These are phyloP conservation scores for Panaeolus papilionaceus DNA, from an alignment of 768 basidiomycete species.

Conservation along the genomic window DNA sequence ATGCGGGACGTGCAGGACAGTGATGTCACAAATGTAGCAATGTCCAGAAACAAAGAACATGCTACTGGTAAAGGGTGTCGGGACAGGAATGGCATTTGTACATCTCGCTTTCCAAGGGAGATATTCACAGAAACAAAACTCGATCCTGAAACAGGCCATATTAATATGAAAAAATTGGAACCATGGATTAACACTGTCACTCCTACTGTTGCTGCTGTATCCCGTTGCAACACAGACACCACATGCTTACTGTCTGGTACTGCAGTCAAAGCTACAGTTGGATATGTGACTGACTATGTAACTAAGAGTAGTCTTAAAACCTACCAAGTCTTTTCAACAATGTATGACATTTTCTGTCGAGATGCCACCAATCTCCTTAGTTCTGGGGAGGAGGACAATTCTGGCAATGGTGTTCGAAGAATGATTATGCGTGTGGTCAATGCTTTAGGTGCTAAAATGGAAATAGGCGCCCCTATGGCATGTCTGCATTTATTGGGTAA, in stretches of 20 bases:
- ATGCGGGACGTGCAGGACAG: too few species aligned
- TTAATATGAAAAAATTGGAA: constrained; percentile 41
- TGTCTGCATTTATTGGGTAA: constrained; percentile 39
- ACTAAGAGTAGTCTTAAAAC: constrained; percentile 47
- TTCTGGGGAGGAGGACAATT: too few species aligned
- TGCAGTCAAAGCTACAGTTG: constrained; percentile 43
- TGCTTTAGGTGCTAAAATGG: constrained; percentile 37
- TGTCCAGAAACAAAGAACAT: neutral
- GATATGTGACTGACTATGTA: constrained; percentile 51
- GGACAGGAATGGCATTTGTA: constrained; percentile 35
- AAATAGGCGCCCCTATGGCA: constrained; percentile 46
- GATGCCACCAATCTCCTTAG: too few species aligned
- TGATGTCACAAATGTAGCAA: too few species aligned
- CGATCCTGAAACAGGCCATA: constrained; percentile 30
- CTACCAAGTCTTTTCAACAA: constrained; percentile 41
- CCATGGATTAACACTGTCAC: constrained; percentile 42
- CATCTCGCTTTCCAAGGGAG: constrained; percentile 41
- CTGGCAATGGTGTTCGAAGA: constrained; percentile 33
- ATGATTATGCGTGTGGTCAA: constrained; percentile 45
- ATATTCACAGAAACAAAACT: constrained; percentile 26
- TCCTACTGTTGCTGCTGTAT: constrained; percentile 30
- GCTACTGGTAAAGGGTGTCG: constrained; percentile 30
- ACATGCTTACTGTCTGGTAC: too few species aligned
- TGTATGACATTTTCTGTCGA: too few species aligned
- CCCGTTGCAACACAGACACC: constrained; percentile 45